Percentiles rank a stretch among this genome's conserved stretches.
Evolutionary conservation across 1,284 basidiomycete genomes (phyloP).

Genomic region (Cystobasidium pallidum): DNA sequence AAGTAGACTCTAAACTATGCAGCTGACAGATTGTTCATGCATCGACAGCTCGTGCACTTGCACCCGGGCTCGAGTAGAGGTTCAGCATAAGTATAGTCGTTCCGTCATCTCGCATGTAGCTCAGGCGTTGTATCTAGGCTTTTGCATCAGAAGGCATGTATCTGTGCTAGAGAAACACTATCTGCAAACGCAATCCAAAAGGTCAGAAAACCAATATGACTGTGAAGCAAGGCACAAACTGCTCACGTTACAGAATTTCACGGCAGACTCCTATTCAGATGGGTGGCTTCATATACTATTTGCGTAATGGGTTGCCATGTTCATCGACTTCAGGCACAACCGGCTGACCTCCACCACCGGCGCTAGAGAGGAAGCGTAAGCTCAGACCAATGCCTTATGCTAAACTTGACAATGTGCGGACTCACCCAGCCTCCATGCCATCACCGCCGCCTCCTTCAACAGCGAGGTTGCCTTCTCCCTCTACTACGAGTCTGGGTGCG

Average conservation of each 20-base stretch:
- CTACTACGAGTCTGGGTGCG: constrained; percentile 44
- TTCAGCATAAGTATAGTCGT: not conserved
- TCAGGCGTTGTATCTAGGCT: not conserved
- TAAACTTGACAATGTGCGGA: not conserved
- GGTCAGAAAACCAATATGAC: too few relatives aligned
- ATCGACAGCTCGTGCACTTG: constrained; percentile 49
- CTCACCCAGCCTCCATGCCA: constrained; percentile 41
- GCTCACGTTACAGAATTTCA: not conserved
- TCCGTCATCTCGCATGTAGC: not conserved
- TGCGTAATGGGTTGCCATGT: constrained; percentile 3
- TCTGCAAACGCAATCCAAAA: not conserved
- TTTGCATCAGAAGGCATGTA: not conserved
- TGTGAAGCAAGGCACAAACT: too few relatives aligned
- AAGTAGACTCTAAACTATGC: too few relatives aligned
- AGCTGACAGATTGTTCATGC: not conserved
- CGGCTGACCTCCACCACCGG: constrained; percentile 43
- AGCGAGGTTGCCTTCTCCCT: constrained; percentile 32
- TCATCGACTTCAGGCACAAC: constrained; percentile 32
- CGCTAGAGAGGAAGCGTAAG: not conserved
- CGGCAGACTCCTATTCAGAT: not conserved
- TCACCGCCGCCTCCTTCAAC: constrained; percentile 38
- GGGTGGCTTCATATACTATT: not conserved
- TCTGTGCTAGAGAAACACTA: not conserved
- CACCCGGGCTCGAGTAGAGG: constrained; percentile 54
- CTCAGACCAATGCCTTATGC: not conserved